Conservation (phyloP, 2,329 filamentous ascomycete species). For the Fonsecaea multimorphosa region DNA sequence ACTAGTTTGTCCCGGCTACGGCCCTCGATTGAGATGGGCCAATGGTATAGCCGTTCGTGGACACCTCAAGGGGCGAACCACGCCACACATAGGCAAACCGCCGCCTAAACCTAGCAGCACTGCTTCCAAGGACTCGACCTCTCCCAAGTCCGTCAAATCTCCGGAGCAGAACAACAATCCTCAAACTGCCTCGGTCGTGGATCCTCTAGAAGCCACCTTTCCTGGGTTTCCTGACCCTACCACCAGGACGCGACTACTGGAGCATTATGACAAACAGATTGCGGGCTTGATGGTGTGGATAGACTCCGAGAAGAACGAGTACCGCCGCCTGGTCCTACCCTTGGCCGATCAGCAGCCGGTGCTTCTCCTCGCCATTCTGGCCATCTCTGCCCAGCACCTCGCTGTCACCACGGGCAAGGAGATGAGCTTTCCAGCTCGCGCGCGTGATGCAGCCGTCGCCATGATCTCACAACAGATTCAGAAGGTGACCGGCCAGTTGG, state of each 20-base stretch:
- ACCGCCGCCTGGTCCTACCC: conserved; percentile 32
- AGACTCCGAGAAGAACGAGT: conserved; percentile 34
- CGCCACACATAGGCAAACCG: conserved; percentile 30
- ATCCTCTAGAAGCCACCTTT: conserved; percentile 26
- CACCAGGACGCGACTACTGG: conserved; percentile 78
- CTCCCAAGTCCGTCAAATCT: conserved; percentile 20
- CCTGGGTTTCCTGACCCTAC: conserved; percentile 69
- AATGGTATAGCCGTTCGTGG: conserved; percentile 41
- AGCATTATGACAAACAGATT: conserved; percentile 49
- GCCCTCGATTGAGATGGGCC: conserved; percentile 39
- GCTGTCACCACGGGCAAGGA: conserved; percentile 30
- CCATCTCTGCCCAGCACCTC: conserved; percentile 35
- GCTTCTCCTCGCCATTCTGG: conserved; percentile 32
- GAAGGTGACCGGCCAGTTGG: conserved; percentile 30
- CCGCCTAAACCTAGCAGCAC: conserved; percentile 17
- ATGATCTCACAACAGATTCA: conserved; percentile 33
- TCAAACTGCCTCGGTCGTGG: conserved; percentile 9
- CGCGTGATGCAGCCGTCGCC: conserved; percentile 32
- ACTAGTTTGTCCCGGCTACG: conserved; percentile 41
- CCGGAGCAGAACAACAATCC: conserved; percentile 13
- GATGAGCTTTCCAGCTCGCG: conserved; percentile 28
- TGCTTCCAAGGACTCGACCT: conserved; percentile 22
- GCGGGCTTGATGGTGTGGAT: conserved; percentile 37
- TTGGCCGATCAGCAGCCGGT: conserved; percentile 30
- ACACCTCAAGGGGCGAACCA: conserved; percentile 38